Evolutionary conservation across 2,329 filamentous ascomycete genomes (phyloP).

Genomic region (Pleochaeta shiraiana): DNA sequence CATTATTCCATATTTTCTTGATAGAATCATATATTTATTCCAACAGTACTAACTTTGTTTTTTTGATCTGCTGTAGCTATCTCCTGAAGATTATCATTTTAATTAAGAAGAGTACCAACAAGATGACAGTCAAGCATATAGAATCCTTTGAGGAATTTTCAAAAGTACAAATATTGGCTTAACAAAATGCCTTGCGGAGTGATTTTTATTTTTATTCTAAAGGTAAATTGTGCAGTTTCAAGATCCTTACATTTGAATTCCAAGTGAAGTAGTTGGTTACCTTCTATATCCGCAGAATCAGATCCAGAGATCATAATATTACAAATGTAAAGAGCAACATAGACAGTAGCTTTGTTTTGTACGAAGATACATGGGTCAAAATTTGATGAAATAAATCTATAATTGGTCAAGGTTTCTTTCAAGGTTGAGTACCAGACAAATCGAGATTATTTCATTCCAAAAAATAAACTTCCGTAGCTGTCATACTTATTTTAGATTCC

Average conservation of each 20-base stretch:
- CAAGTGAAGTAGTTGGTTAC: neutral
- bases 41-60: neutral
- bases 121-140: neutral
- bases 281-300: neutral
- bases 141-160: neutral
- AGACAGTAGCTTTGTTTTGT: neutral
- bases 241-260: conserved; percentile 2
- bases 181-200: neutral
- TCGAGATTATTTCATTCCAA: neutral
- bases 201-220: neutral
- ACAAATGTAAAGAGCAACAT: conserved; percentile 1
- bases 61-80: neutral
- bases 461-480: neutral
- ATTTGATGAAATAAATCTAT: neutral
- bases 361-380: conserved; percentile 2
- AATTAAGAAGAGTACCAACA: neutral
- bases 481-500: neutral
- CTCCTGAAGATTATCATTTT: neutral
- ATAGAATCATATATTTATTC: too few species aligned
- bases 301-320: conserved; percentile 1
- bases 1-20: too few species aligned
- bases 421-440: neutral
- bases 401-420: neutral
- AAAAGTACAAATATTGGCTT: neutral
- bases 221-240: neutral